These are phyloP conservation scores for Rhizophagus clarus DNA, from an alignment of 192 early-diverging fungal species.

Conservation along the genomic window DNA sequence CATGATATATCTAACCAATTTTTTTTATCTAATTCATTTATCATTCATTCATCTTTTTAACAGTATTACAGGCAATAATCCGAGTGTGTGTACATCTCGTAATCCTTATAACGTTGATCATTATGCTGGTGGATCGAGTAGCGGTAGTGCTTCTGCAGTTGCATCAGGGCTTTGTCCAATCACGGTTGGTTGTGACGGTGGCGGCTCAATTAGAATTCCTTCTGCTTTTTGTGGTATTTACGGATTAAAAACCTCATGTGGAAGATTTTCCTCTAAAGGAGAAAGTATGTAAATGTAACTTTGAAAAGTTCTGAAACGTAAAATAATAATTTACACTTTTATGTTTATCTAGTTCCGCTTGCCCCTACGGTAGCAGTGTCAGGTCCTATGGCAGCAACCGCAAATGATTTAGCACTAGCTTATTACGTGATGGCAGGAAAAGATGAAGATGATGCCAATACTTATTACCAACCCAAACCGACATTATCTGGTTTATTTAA, in stretches of 20 bases:
- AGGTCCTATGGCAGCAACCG: constrained; percentile 71
- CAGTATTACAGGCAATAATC: constrained; percentile 64
- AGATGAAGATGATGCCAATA: constrained; percentile 52
- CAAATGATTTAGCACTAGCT: constrained; percentile 66
- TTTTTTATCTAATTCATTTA: no score
- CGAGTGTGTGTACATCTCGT: constrained; percentile 54
- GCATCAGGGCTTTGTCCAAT: constrained; percentile 66
- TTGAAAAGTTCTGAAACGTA: no score
- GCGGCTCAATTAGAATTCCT: constrained; percentile 70
- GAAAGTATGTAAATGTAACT: constrained; percentile 33
- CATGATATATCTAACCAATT: no score
- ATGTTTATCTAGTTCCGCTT: constrained; percentile 37
- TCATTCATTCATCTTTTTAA: no score
- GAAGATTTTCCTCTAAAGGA: constrained; percentile 57
- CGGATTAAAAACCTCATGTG: constrained; percentile 73
- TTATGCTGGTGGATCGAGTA: constrained; percentile 71
- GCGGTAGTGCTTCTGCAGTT: constrained; percentile 67
- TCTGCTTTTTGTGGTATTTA: constrained; percentile 71
- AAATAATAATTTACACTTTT: no score
- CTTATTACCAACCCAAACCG: constrained; percentile 54
- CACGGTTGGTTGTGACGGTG: constrained; percentile 71
- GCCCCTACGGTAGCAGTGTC: constrained; percentile 56
- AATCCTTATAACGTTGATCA: constrained; percentile 63
- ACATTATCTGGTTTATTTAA: constrained; percentile 34
- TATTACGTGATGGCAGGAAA: constrained; percentile 64